These are phyloP conservation scores for Apiospora marii DNA, from an alignment of 2,329 filamentous ascomycete species.

Conservation along the genomic window DNA sequence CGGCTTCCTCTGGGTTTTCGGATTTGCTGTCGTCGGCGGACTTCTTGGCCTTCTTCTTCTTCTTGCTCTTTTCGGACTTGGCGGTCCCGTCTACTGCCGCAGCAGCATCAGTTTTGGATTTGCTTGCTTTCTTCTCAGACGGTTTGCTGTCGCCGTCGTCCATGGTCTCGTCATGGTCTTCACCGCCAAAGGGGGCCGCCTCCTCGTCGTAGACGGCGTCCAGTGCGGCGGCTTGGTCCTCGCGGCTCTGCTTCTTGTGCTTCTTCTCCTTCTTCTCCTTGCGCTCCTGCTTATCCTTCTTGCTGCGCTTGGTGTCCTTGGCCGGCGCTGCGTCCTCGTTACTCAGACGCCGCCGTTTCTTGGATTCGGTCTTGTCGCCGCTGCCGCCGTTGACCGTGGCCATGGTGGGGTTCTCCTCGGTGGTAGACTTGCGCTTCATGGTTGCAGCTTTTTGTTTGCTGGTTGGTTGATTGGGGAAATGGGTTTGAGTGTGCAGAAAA, in stretches of 20 bases:
- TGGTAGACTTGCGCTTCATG: conserved; percentile 40
- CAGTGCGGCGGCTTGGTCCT: conserved; percentile 26
- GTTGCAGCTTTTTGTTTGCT: conserved; percentile 13
- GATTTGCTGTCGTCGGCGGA: conserved; percentile 25
- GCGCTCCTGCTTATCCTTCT: conserved; percentile 40
- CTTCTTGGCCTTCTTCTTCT: conserved; percentile 45
- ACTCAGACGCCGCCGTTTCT: conserved; percentile 39
- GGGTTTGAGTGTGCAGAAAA: not conserved
- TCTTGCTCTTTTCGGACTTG: conserved; percentile 35
- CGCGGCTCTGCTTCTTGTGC: conserved; percentile 31
- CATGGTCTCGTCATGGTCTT: conserved; percentile 27
- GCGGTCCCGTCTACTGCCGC: conserved; percentile 26
- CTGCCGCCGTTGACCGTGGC: conserved; percentile 23
- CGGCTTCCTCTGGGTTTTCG: not conserved
- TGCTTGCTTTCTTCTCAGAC: not conserved
- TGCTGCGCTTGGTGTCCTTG: conserved; percentile 33
- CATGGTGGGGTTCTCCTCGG: conserved; percentile 34
- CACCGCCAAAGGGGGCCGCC: conserved; percentile 23
- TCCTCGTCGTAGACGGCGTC: conserved; percentile 23
- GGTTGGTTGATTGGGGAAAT: not conserved
- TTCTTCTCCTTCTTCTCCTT: conserved; percentile 36
- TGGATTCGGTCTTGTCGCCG: conserved; percentile 32
- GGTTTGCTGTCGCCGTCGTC: conserved; percentile 16
- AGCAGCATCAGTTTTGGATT: not conserved
- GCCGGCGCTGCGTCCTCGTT: conserved; percentile 26